Base-by-base conservation (phyloP, 2,329 filamentous ascomycete species). In the Sporothrix sp. region DNA sequence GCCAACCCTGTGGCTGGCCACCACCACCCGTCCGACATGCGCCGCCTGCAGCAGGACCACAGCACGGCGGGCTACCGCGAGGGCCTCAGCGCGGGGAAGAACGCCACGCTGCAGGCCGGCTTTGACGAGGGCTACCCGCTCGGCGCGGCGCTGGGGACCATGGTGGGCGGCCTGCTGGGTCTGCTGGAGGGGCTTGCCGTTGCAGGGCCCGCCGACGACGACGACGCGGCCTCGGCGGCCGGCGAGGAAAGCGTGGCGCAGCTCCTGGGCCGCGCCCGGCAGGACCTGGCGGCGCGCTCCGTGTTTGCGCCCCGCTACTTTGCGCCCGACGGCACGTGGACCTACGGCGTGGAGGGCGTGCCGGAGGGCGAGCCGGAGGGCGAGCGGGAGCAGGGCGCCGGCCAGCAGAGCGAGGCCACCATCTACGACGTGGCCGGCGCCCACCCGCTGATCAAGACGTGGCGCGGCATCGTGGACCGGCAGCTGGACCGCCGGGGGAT, bases 51-150 rank as follows among this genome's bases (percentile, higher is more conserved):
- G 59, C 76, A 79, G 37, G 82, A 85, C 50, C 88, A 95, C 64
- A 77, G 81, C 48, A 96, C 86, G 7, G 82, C 86, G 35, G 93
- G 93, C 18, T 97, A 97, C 68, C 84, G 91, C 53, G 90, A 96
- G 60, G 93, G 91, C 39, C 78, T 97, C 48, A 76, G 84, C 0
- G 71, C 71, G 3, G 85, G 85, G 28, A 97, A 97, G 65, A 78
- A 78, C 23, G 69, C 74, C 43, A 84, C 81, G 60, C 79, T 96
- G 23, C 93, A 98, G 67, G 74, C 74, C 13, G 91, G 91, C 0
- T 97, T 98, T 62, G 93, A 98, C 63, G 87, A 91, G 57, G 91
- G 91, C 0, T 97, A 89, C 64, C 74, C 81, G 13, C 73, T 97
- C 0, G 93, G 93, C 11, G 90, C 88, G 1, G 81, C 84, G 47